phyloP scores from a whole-genome alignment of 83 land plant species.

The Thuja plicata region DNA sequence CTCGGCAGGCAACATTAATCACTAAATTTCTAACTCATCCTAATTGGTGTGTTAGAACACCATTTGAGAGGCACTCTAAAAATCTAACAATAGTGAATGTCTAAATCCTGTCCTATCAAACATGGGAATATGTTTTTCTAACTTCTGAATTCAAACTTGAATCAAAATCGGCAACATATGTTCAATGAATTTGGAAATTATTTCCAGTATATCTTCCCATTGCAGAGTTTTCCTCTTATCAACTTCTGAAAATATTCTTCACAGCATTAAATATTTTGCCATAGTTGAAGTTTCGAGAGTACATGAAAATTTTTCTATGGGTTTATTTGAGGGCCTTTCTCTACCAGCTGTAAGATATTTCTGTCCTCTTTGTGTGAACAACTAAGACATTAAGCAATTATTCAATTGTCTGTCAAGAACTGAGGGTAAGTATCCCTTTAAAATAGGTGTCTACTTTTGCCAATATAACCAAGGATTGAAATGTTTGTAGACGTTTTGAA shows the following conservation, averaged over 20 bases:
- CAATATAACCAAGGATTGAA: neutral
- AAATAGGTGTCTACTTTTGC: neutral
- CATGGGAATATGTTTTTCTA: too few species aligned
- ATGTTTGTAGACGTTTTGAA: neutral
- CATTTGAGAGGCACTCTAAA: too few species aligned
- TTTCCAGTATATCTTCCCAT: neutral
- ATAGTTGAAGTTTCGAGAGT: neutral
- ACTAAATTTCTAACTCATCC: too few species aligned
- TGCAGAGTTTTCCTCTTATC: neutral
- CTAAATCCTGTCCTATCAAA: too few species aligned
- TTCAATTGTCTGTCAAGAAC: neutral
- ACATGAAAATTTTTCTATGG: neutral
- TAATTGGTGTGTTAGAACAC: too few species aligned
- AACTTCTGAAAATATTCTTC: neutral
- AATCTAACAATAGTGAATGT: too few species aligned
- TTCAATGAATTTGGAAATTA: too few species aligned
- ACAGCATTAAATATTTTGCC: neutral
- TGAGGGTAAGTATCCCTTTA: neutral
- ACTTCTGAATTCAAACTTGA: too few species aligned
- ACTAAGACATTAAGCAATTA: neutral
- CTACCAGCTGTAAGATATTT: neutral
- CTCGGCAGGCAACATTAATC: too few species aligned
- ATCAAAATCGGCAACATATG: too few species aligned
- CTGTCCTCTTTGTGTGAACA: neutral
- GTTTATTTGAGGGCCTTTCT: neutral